These are phyloP conservation scores for Dryas alaskensis DNA, from an alignment of 306 rosid species.

Conservation along the genomic window DNA sequence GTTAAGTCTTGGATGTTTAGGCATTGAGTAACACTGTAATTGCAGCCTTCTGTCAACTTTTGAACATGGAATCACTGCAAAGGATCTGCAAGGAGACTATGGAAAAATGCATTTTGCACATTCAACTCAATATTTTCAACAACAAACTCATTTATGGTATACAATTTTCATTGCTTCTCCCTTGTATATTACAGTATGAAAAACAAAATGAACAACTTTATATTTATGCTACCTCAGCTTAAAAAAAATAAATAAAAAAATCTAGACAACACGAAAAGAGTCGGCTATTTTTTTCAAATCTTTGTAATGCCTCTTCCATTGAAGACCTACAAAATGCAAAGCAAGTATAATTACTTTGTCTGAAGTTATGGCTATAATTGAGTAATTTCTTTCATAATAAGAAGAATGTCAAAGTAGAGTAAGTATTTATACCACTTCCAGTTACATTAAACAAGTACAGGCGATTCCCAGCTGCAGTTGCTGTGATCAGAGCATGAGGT, in stretches of 20 bases:
- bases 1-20: background rate
- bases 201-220: background rate
- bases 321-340: constrained; percentile 69
- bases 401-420: constrained; percentile 9
- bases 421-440: constrained; percentile 59
- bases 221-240: constrained; percentile 15
- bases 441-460: constrained; percentile 80
- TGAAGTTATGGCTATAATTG: constrained; percentile 1
- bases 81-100: background rate
- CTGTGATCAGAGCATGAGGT: constrained; percentile 83
- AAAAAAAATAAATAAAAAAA: constrained; percentile 5
- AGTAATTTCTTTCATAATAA: background rate
- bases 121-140: background rate
- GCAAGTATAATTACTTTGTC: constrained; percentile 4
- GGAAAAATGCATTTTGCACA: background rate
- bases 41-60: background rate
- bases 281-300: constrained; percentile 73
- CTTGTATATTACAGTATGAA: background rate
- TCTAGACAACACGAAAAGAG: constrained; percentile 67
- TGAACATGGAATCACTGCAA: background rate
- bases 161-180: background rate
- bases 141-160: background rate
- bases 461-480: constrained; percentile 97
- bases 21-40: background rate
- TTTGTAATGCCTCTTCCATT: constrained; percentile 87